Base-by-base conservation (phyloP, 495 filamentous ascomycete genomes). In the Penicillium riverlandense region DNA sequence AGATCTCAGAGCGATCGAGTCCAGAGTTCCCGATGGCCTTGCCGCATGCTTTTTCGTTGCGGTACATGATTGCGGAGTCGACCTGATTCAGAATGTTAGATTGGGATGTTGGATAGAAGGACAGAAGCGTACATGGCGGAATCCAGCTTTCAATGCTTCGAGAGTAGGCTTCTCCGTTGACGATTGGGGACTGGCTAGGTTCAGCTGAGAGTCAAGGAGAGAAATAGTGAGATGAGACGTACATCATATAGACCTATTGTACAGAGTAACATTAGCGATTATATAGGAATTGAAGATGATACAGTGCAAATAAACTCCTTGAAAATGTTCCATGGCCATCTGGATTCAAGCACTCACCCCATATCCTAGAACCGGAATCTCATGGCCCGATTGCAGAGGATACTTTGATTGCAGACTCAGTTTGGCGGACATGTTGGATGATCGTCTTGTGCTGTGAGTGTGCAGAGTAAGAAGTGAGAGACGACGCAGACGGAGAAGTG, bases 301-400 rank as follows among this genome's bases (percentile, higher is more conserved):
- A 22, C 3, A 22, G 4, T 22, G 22, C 22, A 16, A 16, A 16
- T 16, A 16, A 16, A 16, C 4, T 16, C 15, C 15, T 16, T 16
- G 15, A 16, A 16, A 16, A 4, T 4, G 15, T 1, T 22, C 22
- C 22, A 22, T 22, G 22, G 22, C 22, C 22, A 22, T 6, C 32
- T 34, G 32, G 32, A 12, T 9, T 34, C 32, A 11, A 34, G 31
- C 13, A 53, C 81, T 62, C 71, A 85, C 83, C 30, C 84, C 85
- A 57, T 78, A 90, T 31, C 87, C 88, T n/a, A 91, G 52, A 12
- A 75, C 57, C 0, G 88, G 88, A 34, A 94, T 89, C 39, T 88
- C 79, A 63, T 85, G 80, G 38, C 88, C 87, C 37, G 86, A 90
- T 46, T 79, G 81, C 60, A 91, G 67, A 12, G 44, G 53, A 38